Evolutionary conservation across 2,329 filamentous ascomycete species (phyloP).

Genomic region (Exophiala mesophila): DNA sequence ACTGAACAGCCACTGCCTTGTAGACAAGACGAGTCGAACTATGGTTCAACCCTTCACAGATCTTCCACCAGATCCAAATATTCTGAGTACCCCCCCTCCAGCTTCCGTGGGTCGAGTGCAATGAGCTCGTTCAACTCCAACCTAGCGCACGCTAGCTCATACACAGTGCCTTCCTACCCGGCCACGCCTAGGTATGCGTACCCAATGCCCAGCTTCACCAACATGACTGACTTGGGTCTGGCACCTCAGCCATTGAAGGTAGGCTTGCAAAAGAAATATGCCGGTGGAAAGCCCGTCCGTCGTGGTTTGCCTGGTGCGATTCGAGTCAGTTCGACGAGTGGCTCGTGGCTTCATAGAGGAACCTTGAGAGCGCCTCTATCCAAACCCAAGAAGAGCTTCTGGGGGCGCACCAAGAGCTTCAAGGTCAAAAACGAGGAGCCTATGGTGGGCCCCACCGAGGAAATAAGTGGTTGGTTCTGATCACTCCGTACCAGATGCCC

Average conservation of each 20-base stretch:
- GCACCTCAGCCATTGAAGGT: neutral
- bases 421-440: neutral
- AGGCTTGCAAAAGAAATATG: neutral
- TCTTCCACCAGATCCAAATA: too few species aligned
- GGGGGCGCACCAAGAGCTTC: slow-evolving; percentile 3
- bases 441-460: slow-evolving; percentile 2
- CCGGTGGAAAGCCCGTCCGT: neutral
- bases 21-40: too few species aligned
- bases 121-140: too few species aligned
- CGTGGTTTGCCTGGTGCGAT: slow-evolving; percentile 10
- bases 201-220: too few species aligned
- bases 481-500: neutral
- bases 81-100: too few species aligned
- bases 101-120: too few species aligned
- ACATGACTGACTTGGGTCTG: too few species aligned
- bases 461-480: slow-evolving; percentile 19
- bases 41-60: too few species aligned
- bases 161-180: neutral
- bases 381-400: slow-evolving; percentile 4
- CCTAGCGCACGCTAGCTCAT: neutral
- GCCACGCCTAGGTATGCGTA: too few species aligned
- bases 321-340: slow-evolving; percentile 9
- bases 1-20: too few species aligned
- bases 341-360: slow-evolving; percentile 11
- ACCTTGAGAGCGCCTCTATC: slow-evolving; percentile 9